These are phyloP conservation scores for Phytophthora cryptogea DNA, from an alignment of 352 stramenopile species.

Conservation along the genomic window DNA sequence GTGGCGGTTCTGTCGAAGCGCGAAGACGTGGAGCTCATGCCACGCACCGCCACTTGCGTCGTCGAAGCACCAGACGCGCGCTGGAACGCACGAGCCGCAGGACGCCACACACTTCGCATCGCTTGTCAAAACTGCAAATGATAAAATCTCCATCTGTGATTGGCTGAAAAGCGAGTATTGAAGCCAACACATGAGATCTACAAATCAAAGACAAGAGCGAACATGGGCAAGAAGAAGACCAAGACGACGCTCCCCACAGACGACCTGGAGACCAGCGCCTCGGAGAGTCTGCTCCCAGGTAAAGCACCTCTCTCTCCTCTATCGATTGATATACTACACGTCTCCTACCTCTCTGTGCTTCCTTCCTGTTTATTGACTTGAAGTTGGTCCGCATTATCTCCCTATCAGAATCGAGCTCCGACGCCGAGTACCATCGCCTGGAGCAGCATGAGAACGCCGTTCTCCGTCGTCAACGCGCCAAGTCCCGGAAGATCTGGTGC, in stretches of 20 bases:
- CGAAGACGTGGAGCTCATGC: slow-evolving; percentile 13
- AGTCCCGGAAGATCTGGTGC: slow-evolving; percentile 80
- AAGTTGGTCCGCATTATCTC: slow-evolving; percentile 2
- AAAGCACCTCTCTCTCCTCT: slow-evolving; percentile 1
- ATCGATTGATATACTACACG: slow-evolving; percentile 9
- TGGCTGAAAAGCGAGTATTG: slow-evolving; percentile 34
- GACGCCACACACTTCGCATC: slow-evolving; percentile 17
- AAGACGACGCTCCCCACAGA: slow-evolving; percentile 53
- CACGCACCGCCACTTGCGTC: neutral
- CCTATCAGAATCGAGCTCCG: slow-evolving; percentile 23
- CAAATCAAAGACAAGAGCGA: slow-evolving; percentile 15
- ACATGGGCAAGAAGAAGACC: slow-evolving; percentile 68
- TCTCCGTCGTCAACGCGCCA: slow-evolving; percentile 56
- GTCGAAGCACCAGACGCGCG: slow-evolving; percentile 4
- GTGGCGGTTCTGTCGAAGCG: slow-evolving; percentile 28
- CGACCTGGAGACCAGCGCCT: slow-evolving; percentile 42
- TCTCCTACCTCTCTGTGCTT: neutral
- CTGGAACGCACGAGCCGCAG: slow-evolving; percentile 5
- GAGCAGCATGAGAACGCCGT: slow-evolving; percentile 43
- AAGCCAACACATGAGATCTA: slow-evolving; percentile 37
- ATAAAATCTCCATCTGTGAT: slow-evolving; percentile 7
- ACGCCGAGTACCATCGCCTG: slow-evolving; percentile 35
- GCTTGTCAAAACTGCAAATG: neutral
- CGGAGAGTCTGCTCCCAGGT: slow-evolving; percentile 60
- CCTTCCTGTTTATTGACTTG: slow-evolving; percentile 9